Evolutionary conservation across 306 rosid species (phyloP), one percentile per base, ranked within the genome.

Genomic region (Citrullus mucosospermus): DNA sequence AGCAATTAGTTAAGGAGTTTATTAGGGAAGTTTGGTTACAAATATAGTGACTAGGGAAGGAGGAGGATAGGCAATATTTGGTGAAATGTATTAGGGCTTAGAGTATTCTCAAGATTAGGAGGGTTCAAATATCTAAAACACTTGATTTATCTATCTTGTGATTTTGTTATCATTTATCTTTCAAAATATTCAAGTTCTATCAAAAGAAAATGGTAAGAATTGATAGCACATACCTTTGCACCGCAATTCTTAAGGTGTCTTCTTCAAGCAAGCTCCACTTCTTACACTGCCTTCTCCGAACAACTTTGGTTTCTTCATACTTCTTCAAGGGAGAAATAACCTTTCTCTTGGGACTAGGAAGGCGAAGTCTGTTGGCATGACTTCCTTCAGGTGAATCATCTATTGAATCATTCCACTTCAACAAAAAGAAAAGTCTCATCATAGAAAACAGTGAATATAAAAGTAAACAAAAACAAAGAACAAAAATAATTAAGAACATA

Each of bases 401-500:
- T 28, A 86, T 81, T n/a, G 97, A 85, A 87, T 90, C 97, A 66
- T 83, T 59, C 97, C 95, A 92, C 97, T 92, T 85, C 72, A 84
- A 83, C 66, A 51, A 53, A 32, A 10, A 74, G 30, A 53, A 17
- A 17, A 16, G 20, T 46, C 16, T 51, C 66, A 81, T 46, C 75
- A 79, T 57, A 32, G 75, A 62, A 39, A 80, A 16, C 36, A 32
- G 50, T 67, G 39, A 57, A 46, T 48, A 15, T 62, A 15, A 41
- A 28, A 54, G 20, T 46, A 50, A 32, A 14, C 25, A 12, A 62
- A 32, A 62, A 57, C 14, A 57, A 5, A 55, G 25, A 55, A 18
- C 20, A 54, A 54, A 6, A 54, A 25, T 20, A 25, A 58, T 28
- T 60, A 60, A 5, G 39, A 22, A 12, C 6, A 13, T 60, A 60